Conservation (phyloP, 805 yeast genomes). For the Lipomyces spencermartinsiae region DNA sequence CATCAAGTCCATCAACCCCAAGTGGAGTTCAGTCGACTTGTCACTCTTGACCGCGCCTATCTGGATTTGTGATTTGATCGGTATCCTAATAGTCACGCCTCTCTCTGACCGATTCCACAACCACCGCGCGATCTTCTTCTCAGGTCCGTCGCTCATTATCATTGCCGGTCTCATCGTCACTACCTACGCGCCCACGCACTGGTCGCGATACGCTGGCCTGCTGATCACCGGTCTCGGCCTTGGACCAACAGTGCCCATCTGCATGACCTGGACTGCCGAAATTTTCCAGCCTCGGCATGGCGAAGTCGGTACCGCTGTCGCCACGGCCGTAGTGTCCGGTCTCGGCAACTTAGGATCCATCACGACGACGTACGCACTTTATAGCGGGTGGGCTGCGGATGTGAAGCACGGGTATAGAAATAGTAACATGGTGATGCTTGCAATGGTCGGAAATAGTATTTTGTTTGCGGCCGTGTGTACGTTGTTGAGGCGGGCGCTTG, state of each 20-base stretch:
- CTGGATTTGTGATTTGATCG: slow-evolving; percentile 84
- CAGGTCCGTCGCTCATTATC: slow-evolving; percentile 66
- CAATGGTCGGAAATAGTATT: slow-evolving; percentile 77
- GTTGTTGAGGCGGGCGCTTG: slow-evolving; percentile 45
- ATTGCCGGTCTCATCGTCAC: slow-evolving; percentile 77
- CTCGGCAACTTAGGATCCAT: slow-evolving; percentile 88
- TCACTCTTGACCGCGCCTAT: slow-evolving; percentile 85
- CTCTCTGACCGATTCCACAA: slow-evolving; percentile 72
- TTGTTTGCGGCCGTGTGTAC: slow-evolving; percentile 53
- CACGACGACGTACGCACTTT: slow-evolving; percentile 82
- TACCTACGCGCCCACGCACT: slow-evolving; percentile 72
- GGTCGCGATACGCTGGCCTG: slow-evolving; percentile 83
- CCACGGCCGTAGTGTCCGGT: slow-evolving; percentile 84
- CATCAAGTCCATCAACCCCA: slow-evolving; percentile 67
- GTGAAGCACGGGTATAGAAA: slow-evolving; percentile 62
- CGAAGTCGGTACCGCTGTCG: slow-evolving; percentile 83
- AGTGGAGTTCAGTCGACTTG: slow-evolving; percentile 67
- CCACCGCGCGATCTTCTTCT: slow-evolving; percentile 67
- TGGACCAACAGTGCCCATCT: slow-evolving; percentile 89
- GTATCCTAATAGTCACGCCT: slow-evolving; percentile 77
- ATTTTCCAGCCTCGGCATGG: slow-evolving; percentile 61
- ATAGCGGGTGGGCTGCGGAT: slow-evolving; percentile 88
- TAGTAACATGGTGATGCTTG: slow-evolving; percentile 83
- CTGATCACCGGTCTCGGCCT: slow-evolving; percentile 84
- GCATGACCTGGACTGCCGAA: slow-evolving; percentile 51